Evolutionary conservation across 2,329 filamentous ascomycete genomes (phyloP).

Genomic region (Dissoconium aciculare): DNA sequence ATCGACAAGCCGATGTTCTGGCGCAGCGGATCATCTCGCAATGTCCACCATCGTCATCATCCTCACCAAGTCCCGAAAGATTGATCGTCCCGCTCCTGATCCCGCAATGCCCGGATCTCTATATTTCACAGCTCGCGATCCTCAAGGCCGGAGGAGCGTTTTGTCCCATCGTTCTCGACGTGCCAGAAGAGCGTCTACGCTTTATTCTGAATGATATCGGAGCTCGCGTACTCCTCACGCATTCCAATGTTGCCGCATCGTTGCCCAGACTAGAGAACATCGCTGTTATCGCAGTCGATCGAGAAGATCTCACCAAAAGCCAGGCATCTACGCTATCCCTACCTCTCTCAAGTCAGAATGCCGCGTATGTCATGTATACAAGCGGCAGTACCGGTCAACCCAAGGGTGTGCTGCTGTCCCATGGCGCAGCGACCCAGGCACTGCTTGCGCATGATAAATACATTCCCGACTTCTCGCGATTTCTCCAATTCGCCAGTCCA

Average conservation of each 20-base stretch:
- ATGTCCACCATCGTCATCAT: conserved; percentile 8
- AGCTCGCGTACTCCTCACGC: conserved; percentile 54
- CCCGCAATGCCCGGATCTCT: conserved; percentile 62
- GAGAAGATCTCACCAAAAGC: conserved; percentile 18
- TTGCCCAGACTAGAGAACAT: conserved; percentile 25
- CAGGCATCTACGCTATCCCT: conserved; percentile 1
- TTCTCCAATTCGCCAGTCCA: conserved; percentile 81
- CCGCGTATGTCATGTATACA: conserved; percentile 89
- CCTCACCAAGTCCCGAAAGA: conserved; percentile 14
- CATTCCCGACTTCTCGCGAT: conserved; percentile 61
- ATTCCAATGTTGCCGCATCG: conserved; percentile 30
- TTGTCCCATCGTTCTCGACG: conserved; percentile 67
- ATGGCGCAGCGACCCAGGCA: conserved; percentile 65
- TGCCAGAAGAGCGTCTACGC: conserved; percentile 57
- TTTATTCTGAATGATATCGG: conserved; percentile 70
- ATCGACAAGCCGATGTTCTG: conserved; percentile 41
- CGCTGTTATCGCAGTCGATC: conserved; percentile 30
- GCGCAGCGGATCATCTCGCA: conserved; percentile 35
- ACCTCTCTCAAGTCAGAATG: conserved; percentile 11
- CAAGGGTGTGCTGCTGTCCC: conserved; percentile 74
- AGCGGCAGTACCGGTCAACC: conserved; percentile 79
- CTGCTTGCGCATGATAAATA: conserved; percentile 66
- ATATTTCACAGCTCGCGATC: conserved; percentile 61
- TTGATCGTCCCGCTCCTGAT: conserved; percentile 59
- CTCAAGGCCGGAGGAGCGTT: conserved; percentile 74